Base-by-base conservation (phyloP, 2,329 filamentous ascomycete species). In the Penicillium sp. region DNA sequence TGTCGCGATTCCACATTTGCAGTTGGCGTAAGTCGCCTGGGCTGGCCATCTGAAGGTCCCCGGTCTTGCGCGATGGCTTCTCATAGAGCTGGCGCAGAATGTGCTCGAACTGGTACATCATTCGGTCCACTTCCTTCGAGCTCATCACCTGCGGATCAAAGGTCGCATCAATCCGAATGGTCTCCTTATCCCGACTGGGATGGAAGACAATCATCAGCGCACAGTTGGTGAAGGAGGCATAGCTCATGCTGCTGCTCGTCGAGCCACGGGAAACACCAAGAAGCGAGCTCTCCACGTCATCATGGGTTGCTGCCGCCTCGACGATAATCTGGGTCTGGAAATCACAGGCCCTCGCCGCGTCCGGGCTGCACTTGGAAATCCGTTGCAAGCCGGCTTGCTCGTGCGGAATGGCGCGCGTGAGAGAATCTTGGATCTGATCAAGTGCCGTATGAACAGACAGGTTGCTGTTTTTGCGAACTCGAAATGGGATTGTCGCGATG, bases 401-500 rank as follows among this genome's bases (percentile, higher is more conserved):
- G 15, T 35, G 36, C 5, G 32, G 26, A n/a, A 44, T 40, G 14
- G 36, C 21, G 3, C 14, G 26, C n/a, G 33, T 7, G 3, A 33
- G 26, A 9, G 31, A 32, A 6, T 32, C n/a, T 27, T 34, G 36
- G 7, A 44, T 17, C 19, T 33, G 15, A 9, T 23, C 11, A 10
- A 44, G 16, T 8, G 20, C 29, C 13, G 28, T 13, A 23, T 36
- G 17, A 7, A 45, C 18, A 1, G 33, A 33, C 2, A 23, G 4
- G 1, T 33, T 13, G 5, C 14, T 6, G 2, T 15, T 26, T 10
- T 65, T 43, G 19, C 47, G 52, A 7, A 67, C 37, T 3, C 67
- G 55, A 10, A 67, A 54, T 1, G 68, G 68, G 3, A 67, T 60
- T 4, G 67, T 68, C 4, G 66, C 57, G 11, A 71, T 60, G 0